Evolutionary conservation across 1,139 yeast genomes (phyloP).

Genomic region (Trichomonascaceae sp.): DNA sequence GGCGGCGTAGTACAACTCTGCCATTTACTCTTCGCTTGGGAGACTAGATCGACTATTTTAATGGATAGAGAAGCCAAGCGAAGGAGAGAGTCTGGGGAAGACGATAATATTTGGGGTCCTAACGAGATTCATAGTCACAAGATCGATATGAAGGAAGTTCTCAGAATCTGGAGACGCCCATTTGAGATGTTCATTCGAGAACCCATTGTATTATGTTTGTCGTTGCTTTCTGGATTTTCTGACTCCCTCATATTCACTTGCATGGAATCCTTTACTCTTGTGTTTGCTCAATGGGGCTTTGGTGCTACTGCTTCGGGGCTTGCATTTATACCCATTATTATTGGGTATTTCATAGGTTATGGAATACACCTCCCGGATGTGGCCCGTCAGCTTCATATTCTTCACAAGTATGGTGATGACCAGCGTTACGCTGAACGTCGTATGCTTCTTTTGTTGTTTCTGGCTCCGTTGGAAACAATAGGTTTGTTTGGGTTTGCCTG

Average conservation of each 20-base stretch:
- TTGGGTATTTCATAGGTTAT: constrained; percentile 46
- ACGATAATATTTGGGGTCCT: constrained; percentile 45
- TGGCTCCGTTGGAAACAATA: constrained; percentile 46
- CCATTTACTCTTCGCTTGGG: constrained; percentile 43
- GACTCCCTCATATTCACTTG: constrained; percentile 57
- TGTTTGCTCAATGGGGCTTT: constrained; percentile 42
- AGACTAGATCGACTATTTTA: constrained; percentile 55
- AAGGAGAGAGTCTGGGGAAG: constrained; percentile 44
- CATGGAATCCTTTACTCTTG: constrained; percentile 49
- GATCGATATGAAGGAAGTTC: constrained; percentile 14
- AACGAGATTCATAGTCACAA: constrained; percentile 37
- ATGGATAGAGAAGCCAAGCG: constrained; percentile 41
- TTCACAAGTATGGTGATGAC: constrained; percentile 41
- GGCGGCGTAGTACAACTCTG: constrained; percentile 43
- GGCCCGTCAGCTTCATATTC: constrained; percentile 32
- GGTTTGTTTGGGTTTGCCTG: constrained; percentile 60
- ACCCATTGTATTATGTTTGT: constrained; percentile 57
- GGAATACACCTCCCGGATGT: constrained; percentile 38
- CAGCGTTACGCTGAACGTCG: constrained; percentile 44
- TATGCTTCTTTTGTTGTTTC: constrained; percentile 38
- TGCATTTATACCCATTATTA: constrained; percentile 48
- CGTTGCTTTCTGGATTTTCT: constrained; percentile 53
- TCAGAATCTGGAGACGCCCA: constrained; percentile 44
- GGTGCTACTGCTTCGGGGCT: constrained; percentile 47
- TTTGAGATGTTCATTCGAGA: constrained; percentile 45